Evolutionary conservation across 2,329 filamentous ascomycete genomes (phyloP).

Genomic region (Monosporascus sp.): DNA sequence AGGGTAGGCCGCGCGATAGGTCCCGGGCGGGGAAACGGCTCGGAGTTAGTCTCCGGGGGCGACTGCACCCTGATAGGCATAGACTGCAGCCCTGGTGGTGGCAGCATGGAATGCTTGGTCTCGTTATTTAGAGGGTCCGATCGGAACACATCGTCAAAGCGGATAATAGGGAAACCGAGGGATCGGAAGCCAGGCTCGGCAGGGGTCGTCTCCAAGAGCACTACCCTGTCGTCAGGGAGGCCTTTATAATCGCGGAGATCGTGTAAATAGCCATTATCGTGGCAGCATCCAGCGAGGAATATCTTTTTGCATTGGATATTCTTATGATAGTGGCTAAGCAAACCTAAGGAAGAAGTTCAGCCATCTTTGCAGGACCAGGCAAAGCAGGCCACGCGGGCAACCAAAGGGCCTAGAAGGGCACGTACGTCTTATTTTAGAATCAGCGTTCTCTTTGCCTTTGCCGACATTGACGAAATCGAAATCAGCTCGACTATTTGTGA

Average conservation of each 20-base stretch:
- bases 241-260: slow-evolving; percentile 28
- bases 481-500: slow-evolving; percentile 28
- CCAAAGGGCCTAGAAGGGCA: neutral
- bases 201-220: slow-evolving; percentile 26
- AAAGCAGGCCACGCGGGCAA: neutral
- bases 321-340: slow-evolving; percentile 28
- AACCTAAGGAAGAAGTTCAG: slow-evolving; percentile 16
- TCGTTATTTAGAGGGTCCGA: slow-evolving; percentile 25
- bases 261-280: slow-evolving; percentile 30
- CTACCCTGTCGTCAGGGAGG: slow-evolving; percentile 16
- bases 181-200: slow-evolving; percentile 25
- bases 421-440: slow-evolving; percentile 27
- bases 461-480: slow-evolving; percentile 31
- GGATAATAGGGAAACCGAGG: slow-evolving; percentile 26
- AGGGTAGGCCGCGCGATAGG: slow-evolving; percentile 19
- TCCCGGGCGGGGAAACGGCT: slow-evolving; percentile 8
- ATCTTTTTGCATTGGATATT: slow-evolving; percentile 28
- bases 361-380: neutral
- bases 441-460: slow-evolving; percentile 29
- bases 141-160: slow-evolving; percentile 27
- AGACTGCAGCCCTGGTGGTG: neutral
- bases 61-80: slow-evolving; percentile 16
- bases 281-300: slow-evolving; percentile 27
- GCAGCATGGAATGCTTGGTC: slow-evolving; percentile 16
- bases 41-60: slow-evolving; percentile 6